Conservation (phyloP, 1,284 basidiomycete species). For the Moesziomyces sp. region DNA sequence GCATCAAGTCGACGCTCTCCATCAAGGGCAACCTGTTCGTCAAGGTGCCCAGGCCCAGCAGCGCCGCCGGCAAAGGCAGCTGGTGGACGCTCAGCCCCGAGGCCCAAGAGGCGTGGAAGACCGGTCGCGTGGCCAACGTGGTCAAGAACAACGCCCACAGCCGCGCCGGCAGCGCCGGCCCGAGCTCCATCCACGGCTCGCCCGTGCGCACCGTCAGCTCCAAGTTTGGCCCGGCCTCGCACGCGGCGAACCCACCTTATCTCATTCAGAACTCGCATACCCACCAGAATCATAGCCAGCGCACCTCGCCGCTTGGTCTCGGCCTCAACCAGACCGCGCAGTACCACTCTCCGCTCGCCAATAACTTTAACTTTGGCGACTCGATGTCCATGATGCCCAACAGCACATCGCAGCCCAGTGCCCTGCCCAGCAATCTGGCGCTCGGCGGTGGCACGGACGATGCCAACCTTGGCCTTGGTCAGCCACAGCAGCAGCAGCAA, state of each 20-base stretch:
- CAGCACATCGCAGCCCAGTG: conserved; percentile 15
- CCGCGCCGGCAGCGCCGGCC: conserved; percentile 47
- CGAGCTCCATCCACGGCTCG: conserved; percentile 53
- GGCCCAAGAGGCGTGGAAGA: conserved; percentile 62
- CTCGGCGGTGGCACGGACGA: conserved; percentile 11
- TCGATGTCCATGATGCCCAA: conserved; percentile 17
- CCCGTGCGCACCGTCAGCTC: conserved; percentile 49
- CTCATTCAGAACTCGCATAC: conserved; percentile 42
- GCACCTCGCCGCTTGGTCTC: conserved; percentile 42
- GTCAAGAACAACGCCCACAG: conserved; percentile 57
- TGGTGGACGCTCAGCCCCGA: conserved; percentile 66
- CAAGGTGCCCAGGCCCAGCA: conserved; percentile 62
- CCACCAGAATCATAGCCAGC: conserved; percentile 49
- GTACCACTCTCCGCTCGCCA: conserved; percentile 36
- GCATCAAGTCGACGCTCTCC: conserved; percentile 66
- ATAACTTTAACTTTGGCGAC: conserved; percentile 47
- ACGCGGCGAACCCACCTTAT: conserved; percentile 45
- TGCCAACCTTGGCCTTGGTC: conserved; percentile 7
- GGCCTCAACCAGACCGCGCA: conserved; percentile 30
- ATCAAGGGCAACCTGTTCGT: conserved; percentile 66
- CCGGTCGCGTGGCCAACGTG: conserved; percentile 58
- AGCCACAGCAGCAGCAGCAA: conserved; percentile 8
- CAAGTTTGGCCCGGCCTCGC: conserved; percentile 43
- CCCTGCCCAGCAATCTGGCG: conserved; percentile 33
- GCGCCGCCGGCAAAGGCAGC: conserved; percentile 61